Evolutionary conservation across 2,329 filamentous ascomycete species (phyloP), one percentile per base, ranked within the genome.

Genomic region (Aspergillus latus): DNA sequence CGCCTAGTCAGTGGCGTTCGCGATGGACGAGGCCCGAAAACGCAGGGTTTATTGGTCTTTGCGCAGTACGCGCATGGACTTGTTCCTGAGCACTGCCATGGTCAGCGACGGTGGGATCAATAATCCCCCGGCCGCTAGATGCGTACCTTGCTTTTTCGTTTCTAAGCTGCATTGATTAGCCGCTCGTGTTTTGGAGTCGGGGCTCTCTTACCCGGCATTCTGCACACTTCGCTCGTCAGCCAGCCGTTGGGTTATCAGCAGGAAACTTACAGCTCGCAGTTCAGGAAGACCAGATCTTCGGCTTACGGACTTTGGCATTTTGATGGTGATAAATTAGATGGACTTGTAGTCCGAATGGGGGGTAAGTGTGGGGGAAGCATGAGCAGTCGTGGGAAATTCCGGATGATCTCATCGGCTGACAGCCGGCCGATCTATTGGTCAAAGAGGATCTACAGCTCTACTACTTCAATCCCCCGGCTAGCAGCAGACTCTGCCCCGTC

Each of bases 401-500:
- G 29, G 44, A 32, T 46, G 44, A 32, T 13, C 44, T 46, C 42
- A 44, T 44, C 21, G 42, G 42, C 26, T 7, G 28, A 46, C 44
- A 32, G 26, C 1, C 28, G 13, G 26, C 44, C 28, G 44, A 46
- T 46, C n/a, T 2, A 21, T 26, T 26, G 16, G 21, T 44, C 16
- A n/a, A 13, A 16, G 11, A 13, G 16, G 11, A 44, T 11, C 10
- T 29, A 44, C 21, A 6, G 13, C 8, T 44, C 26, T 29, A 28
- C 10, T 28, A 44, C 28, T 29, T 44, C 42, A 26, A 28, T 11
- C 13, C 80, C 15, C 81, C 81, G 39, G 77, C 79, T 58, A 83
- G 61, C 62, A 84, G 59, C 32, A 84, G 73, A 59, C 80, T 82
- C 68, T 84, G 81, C 1, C 81, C 82, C 1, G 82, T 84, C 72